A percentile compares a stretch with the other conserved stretches of the same genome.
Conservation (phyloP, 2,329 filamentous ascomycete species). For the Drechslerella stenobrocha region DNA sequence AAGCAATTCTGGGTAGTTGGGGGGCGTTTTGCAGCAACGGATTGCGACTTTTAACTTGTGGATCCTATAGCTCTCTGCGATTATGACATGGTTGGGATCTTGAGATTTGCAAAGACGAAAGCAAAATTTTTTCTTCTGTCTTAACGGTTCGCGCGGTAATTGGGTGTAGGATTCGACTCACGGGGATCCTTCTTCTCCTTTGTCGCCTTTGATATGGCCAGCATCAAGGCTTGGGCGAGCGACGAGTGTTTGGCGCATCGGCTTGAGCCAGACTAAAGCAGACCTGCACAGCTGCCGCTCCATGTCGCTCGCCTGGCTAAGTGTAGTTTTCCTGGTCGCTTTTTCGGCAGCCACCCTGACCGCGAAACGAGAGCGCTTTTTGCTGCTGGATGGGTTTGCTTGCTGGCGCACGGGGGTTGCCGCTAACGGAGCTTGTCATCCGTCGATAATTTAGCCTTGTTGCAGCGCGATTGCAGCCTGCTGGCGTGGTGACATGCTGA, state of each 20-base stretch:
- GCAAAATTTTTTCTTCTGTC: conserved; percentile 4
- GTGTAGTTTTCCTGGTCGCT: conserved; percentile 47
- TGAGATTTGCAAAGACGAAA: background rate
- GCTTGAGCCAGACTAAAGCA: conserved; percentile 2
- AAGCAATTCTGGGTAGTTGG: background rate
- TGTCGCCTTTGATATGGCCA: too few relatives aligned
- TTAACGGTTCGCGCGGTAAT: background rate
- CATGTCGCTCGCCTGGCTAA: conserved; percentile 49
- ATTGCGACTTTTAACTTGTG: conserved; percentile 32
- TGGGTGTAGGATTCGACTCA: conserved; percentile 2
- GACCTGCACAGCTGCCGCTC: conserved; percentile 33
- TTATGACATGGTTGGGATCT: background rate
- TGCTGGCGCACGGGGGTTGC: conserved; percentile 47
- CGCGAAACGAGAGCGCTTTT: conserved; percentile 17
- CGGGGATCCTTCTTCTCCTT: background rate
- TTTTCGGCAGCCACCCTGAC: conserved; percentile 46
- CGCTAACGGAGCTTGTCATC: conserved; percentile 45
- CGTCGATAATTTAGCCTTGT: conserved; percentile 28
- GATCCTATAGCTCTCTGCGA: conserved; percentile 19
- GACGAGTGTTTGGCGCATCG: background rate
- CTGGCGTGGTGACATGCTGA: background rate
- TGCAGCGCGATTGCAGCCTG: conserved; percentile 4
- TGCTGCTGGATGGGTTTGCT: conserved; percentile 1
- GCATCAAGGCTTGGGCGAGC: background rate
- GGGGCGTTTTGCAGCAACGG: background rate